A percentile compares a stretch with the other conserved stretches of the same genome.
phyloP scores from a whole-genome alignment of 2,329 filamentous ascomycete species.

The Colletotrichum orchidophilum region DNA sequence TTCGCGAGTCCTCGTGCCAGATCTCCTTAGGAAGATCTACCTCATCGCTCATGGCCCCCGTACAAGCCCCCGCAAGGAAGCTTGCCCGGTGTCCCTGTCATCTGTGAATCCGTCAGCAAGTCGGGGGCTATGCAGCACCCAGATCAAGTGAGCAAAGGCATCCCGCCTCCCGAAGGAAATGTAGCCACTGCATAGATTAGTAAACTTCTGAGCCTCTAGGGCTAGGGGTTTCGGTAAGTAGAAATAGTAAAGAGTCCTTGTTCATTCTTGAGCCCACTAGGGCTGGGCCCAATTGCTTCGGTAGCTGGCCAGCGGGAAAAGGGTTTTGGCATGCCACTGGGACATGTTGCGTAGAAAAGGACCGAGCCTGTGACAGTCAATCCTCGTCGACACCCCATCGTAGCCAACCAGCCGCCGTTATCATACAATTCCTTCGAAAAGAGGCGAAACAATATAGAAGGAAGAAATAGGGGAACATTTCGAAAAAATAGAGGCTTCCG shows the following conservation, averaged over 20 bases:
- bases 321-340: background rate
- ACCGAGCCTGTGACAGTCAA: conserved; percentile 22
- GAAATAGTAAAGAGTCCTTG: conserved; percentile 4
- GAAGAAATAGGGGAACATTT: background rate
- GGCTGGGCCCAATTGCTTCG: conserved; percentile 16
- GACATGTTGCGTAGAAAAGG: conserved; percentile 3
- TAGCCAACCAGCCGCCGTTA: background rate
- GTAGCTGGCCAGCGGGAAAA: background rate
- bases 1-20: conserved; percentile 32
- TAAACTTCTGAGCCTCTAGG: too few relatives aligned
- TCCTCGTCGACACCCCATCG: conserved; percentile 8
- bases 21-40: background rate
- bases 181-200: conserved; percentile 44
- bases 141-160: background rate
- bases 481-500: background rate
- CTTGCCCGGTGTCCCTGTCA: background rate
- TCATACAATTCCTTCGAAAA: conserved; percentile 29
- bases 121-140: background rate
- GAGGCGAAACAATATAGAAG: background rate
- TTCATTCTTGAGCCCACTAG: conserved; percentile 29
- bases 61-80: conserved; percentile 12
- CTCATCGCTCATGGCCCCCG: conserved; percentile 10
- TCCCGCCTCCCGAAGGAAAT: background rate
- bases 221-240: too few relatives aligned
- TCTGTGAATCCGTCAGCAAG: conserved; percentile 6